Conservation (phyloP, 305 asterid species). For the Fraxinus angustifolia region DNA sequence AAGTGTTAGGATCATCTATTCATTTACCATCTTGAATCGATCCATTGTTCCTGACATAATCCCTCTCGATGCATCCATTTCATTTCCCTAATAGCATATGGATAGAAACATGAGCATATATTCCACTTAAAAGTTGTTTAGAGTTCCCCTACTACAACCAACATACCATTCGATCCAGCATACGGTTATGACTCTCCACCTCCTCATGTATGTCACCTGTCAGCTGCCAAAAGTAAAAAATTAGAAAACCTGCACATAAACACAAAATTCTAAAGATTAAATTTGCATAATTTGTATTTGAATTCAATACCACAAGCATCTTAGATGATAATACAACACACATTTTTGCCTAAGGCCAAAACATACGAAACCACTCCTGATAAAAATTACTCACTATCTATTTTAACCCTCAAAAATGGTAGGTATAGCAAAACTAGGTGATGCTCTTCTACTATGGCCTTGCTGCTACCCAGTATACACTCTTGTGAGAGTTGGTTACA, state of each 20-base stretch:
- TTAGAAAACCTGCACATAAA: neutral
- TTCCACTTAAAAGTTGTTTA: neutral
- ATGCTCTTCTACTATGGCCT: neutral
- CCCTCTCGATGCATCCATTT: slow-evolving; percentile 92
- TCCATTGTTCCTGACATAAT: slow-evolving; percentile 88
- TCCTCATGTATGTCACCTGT: slow-evolving; percentile 97
- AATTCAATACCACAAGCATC: slow-evolving; percentile 1
- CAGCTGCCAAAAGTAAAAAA: slow-evolving; percentile 47
- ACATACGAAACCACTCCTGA: neutral
- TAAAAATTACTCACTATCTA: neutral
- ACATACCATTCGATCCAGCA: slow-evolving; percentile 77
- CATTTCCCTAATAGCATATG: slow-evolving; percentile 61
- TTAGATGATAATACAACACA: neutral
- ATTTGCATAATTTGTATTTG: neutral
- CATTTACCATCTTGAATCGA: slow-evolving; percentile 75
- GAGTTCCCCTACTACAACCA: slow-evolving; percentile 6
- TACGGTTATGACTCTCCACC: slow-evolving; percentile 81
- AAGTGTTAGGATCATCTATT: neutral
- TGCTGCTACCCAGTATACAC: neutral
- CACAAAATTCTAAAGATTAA: neutral
- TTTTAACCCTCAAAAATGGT: neutral
- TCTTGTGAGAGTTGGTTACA: neutral
- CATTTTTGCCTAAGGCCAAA: neutral
- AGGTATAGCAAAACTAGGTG: neutral
- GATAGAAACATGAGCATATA: slow-evolving; percentile 13